Evolutionary conservation across 257 asterid species (phyloP), one percentile per base, ranked within the genome.

Genomic region (Ophiorrhiza pumila): DNA sequence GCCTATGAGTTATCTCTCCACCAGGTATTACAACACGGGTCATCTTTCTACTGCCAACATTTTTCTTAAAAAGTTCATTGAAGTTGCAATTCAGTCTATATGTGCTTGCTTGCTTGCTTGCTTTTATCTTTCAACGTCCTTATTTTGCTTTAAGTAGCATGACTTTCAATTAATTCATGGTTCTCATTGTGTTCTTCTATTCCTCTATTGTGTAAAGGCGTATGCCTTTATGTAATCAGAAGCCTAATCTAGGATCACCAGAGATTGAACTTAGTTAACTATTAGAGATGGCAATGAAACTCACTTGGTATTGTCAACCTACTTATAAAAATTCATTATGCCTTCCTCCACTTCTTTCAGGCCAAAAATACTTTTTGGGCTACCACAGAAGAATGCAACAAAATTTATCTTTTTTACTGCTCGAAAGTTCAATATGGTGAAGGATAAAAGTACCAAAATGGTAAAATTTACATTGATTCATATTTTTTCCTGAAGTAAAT

Each of bases 261-360:
- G 68, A 20, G 50, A 63, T 63, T 63, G 37, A 15, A 32, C 50
- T 37, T 63, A 7, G n/a, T 34, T 22, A n/a, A n/a, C 39, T 63
- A 34, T 63, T 62, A 7, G 13, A n/a, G n/a, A n/a, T 43, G 29
- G 17, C 37, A 17, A 35, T 31, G 25, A 60, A 23, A 7, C 27
- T 15, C 43, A 32, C 47, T 34, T 37, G 6, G 71, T 65, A 59
- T 31, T 13, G 23, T 59, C 2, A 32, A 59, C 41, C 23, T 29
- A 31, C 31, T 1, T 31, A 45, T 59, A 0, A 5, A 37, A 10
- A 43, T 42, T 43, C 11, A 58, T 49, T 68, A 62, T 50, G 45
- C 34, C 72, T 47, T n/a, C n/a, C n/a, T n/a, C n/a, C n/a, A n/a
- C n/a, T n/a, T 63, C 77, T 78, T 85, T 75, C 95, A 90, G 96